These are phyloP conservation scores for Trichoderma sp. DNA, from an alignment of 2,329 filamentous ascomycete genomes.

Conservation along the genomic window DNA sequence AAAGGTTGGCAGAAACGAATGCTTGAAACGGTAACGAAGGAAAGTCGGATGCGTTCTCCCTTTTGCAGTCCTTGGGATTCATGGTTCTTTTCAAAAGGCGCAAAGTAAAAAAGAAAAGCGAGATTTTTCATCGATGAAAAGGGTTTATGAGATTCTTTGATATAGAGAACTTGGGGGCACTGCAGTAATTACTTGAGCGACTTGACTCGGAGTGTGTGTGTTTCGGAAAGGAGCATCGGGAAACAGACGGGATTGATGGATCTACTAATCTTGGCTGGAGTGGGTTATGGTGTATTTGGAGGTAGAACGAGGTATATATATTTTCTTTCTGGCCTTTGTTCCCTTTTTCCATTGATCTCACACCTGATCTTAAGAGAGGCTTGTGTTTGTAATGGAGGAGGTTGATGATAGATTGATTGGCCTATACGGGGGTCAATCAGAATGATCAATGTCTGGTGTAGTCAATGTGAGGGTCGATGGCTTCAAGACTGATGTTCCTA, in stretches of 20 bases:
- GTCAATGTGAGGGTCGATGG: too few species aligned
- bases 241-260: not conserved
- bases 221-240: not conserved
- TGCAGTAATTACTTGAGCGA: conserved; percentile 1
- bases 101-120: conserved; percentile 9
- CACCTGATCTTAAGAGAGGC: not conserved
- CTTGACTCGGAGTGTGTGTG: not conserved
- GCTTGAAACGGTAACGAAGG: conserved; percentile 7
- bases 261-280: not conserved
- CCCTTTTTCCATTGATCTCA: not conserved
- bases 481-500: too few species aligned
- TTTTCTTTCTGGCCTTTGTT: not conserved
- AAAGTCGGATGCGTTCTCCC: not conserved
- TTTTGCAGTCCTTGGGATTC: not conserved
- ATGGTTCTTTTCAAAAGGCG: conserved; percentile 16
- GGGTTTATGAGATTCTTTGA: conserved; percentile 1
- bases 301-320: conserved; percentile 13
- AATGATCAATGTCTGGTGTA: too few species aligned
- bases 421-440: too few species aligned
- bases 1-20: conserved; percentile 8
- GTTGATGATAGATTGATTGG: too few species aligned
- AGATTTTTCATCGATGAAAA: conserved; percentile 11
- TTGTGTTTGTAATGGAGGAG: too few species aligned
- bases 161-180: conserved; percentile 10
- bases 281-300: conserved; percentile 1